Evolutionary conservation across 495 filamentous ascomycete genomes (phyloP).

Genomic region (Penicillium tannophilum): DNA sequence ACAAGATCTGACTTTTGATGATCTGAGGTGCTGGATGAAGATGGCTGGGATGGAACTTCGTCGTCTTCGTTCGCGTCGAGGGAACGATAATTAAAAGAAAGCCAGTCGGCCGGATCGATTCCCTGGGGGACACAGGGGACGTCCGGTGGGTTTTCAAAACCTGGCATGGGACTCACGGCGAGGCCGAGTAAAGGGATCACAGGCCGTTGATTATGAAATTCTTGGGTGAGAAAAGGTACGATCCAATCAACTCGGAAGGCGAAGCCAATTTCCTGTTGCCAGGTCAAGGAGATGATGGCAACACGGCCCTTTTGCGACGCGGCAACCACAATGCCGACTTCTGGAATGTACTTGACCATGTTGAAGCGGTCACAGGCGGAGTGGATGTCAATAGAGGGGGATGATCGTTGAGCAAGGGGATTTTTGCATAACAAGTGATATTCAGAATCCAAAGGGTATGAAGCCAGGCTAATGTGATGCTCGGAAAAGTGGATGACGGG

Average conservation of each 20-base stretch:
- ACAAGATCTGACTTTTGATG: slow-evolving; percentile 1
- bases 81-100: slow-evolving; percentile 39
- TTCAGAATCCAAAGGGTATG: slow-evolving; percentile 45
- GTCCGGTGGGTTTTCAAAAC: slow-evolving; percentile 48
- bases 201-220: slow-evolving; percentile 44
- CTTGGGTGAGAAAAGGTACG: slow-evolving; percentile 54
- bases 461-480: slow-evolving; percentile 58
- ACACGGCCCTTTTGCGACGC: slow-evolving; percentile 75
- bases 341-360: slow-evolving; percentile 74
- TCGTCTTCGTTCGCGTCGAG: slow-evolving; percentile 21
- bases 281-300: slow-evolving; percentile 71
- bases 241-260: slow-evolving; percentile 60
- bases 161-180: slow-evolving; percentile 64
- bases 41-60: slow-evolving; percentile 7
- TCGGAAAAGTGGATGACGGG: slow-evolving; percentile 62
- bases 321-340: slow-evolving; percentile 73
- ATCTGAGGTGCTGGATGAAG: neutral
- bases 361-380: slow-evolving; percentile 66
- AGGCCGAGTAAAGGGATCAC: slow-evolving; percentile 54
- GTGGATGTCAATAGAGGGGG: slow-evolving; percentile 40
- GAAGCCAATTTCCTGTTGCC: slow-evolving; percentile 35
- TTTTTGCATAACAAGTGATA: slow-evolving; percentile 49
- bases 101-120: slow-evolving; percentile 25
- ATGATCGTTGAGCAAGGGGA: slow-evolving; percentile 47
- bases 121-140: slow-evolving; percentile 38